Percentiles rank a stretch among this genome's conserved stretches.
Conservation (phyloP, 495 filamentous ascomycete species). For the Tuber calosporum region DNA sequence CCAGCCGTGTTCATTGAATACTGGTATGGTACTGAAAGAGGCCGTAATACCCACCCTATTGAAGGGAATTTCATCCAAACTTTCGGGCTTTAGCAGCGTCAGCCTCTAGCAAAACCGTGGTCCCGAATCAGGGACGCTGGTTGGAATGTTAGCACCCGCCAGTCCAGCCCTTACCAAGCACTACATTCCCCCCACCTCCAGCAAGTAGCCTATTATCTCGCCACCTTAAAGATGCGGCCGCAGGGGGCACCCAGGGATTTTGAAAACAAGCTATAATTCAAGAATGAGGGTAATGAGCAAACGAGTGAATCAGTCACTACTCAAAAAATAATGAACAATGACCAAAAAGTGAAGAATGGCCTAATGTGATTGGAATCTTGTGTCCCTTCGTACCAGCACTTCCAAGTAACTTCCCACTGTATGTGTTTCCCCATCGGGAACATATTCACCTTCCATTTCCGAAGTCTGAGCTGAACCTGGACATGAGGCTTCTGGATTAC, state of each 20-base stretch:
- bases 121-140: background rate
- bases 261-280: background rate
- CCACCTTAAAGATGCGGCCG: too few relatives aligned
- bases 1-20: too few relatives aligned
- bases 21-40: too few relatives aligned
- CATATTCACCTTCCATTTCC: background rate
- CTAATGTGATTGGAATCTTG: background rate
- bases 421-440: background rate
- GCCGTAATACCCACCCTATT: background rate
- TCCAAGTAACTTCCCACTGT: background rate
- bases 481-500: background rate
- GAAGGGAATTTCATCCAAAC: background rate
- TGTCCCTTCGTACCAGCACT: background rate
- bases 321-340: background rate
- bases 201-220: too few relatives aligned
- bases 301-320: background rate
- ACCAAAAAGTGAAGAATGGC: background rate
- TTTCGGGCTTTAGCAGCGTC: background rate
- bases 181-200: background rate
- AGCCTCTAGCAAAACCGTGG: background rate
- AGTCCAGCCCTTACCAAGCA: too few relatives aligned
- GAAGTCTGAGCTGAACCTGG: too few relatives aligned
- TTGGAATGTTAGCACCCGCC: too few relatives aligned
- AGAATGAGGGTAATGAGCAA: background rate
- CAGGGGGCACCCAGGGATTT: too few relatives aligned